Base-by-base conservation (phyloP, 2,329 filamentous ascomycete genomes). In the Thyridium curvatum region DNA sequence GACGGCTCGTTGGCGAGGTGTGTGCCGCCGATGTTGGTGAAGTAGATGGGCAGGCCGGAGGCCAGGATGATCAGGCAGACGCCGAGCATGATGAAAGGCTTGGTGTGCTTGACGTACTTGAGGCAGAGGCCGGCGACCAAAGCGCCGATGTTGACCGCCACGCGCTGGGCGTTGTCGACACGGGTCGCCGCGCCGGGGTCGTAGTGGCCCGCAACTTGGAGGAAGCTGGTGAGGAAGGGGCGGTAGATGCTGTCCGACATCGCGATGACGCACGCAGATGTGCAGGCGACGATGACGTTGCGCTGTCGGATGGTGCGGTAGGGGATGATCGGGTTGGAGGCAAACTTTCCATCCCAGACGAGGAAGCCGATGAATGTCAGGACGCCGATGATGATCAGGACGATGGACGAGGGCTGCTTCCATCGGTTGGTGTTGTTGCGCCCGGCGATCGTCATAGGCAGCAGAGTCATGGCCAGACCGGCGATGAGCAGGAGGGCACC, bases 221-320 rank as follows among this genome's bases (percentile, higher is more conserved):
- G 64, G 45, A 66, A 65, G 2, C 62, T 50, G 1, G 59, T 58
- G 39, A 65, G 65, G 21, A 59, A 48, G 3, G 59, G 58, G 34
- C 57, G 55, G 37, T 54, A 49, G 30, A 56, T 51, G 36, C 57
- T 54, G 33, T 66, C 62, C 2, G 65, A 50, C 18, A 60, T 53
- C 5, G 53, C 57, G 2, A 64, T 41, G 1, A 59, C 21, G 21
- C 21, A 26, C 10, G 21, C 21, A 26, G 6, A 6, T 6, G 21
- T 26, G 29, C 62, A 65, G 2, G 63, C 63, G 0, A 58, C 60
- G 10, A 64, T 49, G 8, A 65, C 57, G 3, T 62, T 67, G 12
- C 55, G 52, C 40, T 64, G 57, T 10, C 40, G 48, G 39, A 63
- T 49, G 51, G 65, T 59, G 1, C 58, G 53, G 32, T 61, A 59